These are phyloP conservation scores for Cyphellophora attinorum DNA, from an alignment of 2,329 filamentous ascomycete species.

Conservation along the genomic window DNA sequence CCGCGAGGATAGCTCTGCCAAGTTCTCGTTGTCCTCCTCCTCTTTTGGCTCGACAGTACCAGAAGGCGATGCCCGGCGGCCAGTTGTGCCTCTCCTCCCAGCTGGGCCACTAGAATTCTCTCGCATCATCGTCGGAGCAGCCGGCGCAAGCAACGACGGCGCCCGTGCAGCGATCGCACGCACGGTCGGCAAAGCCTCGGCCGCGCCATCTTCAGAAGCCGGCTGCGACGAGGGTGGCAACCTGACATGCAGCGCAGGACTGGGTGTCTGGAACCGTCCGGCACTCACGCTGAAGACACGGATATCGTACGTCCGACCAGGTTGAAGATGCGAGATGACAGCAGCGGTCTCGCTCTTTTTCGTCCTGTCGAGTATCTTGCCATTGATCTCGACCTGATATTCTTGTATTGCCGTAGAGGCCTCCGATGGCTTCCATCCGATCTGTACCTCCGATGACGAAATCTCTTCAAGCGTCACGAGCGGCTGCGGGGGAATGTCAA, in stretches of 20 bases:
- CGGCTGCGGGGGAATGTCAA: constrained; percentile 85
- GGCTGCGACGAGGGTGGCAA: constrained; percentile 45
- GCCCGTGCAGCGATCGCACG: constrained; percentile 44
- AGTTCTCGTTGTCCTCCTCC: constrained; percentile 53
- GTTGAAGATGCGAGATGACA: constrained; percentile 76
- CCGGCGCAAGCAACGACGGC: constrained; percentile 48
- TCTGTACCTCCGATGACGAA: constrained; percentile 71
- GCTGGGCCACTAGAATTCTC: constrained; percentile 52
- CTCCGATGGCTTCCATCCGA: constrained; percentile 79
- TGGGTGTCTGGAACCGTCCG: constrained; percentile 87
- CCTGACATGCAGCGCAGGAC: constrained; percentile 71
- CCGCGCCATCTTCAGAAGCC: constrained; percentile 10
- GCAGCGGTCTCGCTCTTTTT: constrained; percentile 75
- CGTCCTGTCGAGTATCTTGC: constrained; percentile 77
- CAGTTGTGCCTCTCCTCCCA: constrained; percentile 58
- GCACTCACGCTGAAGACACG: constrained; percentile 84
- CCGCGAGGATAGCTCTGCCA: constrained; percentile 70
- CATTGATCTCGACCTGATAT: constrained; percentile 89
- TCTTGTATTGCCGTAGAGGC: constrained; percentile 62
- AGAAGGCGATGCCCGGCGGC: constrained; percentile 66
- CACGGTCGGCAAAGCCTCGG: constrained; percentile 35
- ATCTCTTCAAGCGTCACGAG: constrained; percentile 87
- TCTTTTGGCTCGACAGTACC: constrained; percentile 16
- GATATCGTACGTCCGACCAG: constrained; percentile 85
- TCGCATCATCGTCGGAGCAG: constrained; percentile 50